Conservation (phyloP, 495 filamentous ascomycete species). For the Extremus antarcticus region DNA sequence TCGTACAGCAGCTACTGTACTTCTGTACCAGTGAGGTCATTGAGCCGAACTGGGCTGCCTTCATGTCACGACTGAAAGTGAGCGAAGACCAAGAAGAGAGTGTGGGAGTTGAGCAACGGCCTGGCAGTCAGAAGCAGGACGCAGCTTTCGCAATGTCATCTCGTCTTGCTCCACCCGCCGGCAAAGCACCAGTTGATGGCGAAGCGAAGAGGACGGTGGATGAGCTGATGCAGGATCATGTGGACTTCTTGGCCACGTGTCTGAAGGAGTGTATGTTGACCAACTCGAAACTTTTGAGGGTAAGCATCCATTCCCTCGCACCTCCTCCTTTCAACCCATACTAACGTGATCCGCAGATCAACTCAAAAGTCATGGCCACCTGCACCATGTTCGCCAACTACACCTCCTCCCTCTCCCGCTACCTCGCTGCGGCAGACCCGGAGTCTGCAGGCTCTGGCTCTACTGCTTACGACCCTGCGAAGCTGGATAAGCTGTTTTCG, state of each 20-base stretch:
- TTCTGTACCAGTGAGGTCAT: conserved; percentile 96
- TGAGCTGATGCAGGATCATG: conserved; percentile 97
- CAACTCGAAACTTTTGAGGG: conserved; percentile 82
- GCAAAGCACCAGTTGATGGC: conserved; percentile 14
- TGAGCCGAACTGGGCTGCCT: conserved; percentile 88
- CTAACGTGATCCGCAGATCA: conserved; percentile 52
- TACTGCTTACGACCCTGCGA: conserved; percentile 44
- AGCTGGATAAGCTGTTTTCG: conserved; percentile 70
- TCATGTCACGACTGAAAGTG: conserved; percentile 75
- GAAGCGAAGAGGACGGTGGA: conserved; percentile 70
- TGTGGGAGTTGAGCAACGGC: not conserved
- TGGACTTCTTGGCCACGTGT: conserved; percentile 95
- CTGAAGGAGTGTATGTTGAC: conserved; percentile 98
- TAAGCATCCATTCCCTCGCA: conserved; percentile 33
- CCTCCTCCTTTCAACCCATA: not conserved
- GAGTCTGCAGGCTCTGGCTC: conserved; percentile 28
- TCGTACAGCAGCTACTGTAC: conserved; percentile 90
- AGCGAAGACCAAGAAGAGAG: conserved; percentile 30
- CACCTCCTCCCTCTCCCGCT: conserved; percentile 65
- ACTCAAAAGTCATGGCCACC: conserved; percentile 86
- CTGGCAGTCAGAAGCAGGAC: not conserved
- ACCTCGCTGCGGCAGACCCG: conserved; percentile 61
- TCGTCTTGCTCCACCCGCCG: conserved; percentile 26
- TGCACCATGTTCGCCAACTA: conserved; percentile 88
- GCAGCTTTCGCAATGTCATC: not conserved